Evolutionary conservation across 148 eudicot species (phyloP).

Genomic region (Silene latifolia): DNA sequence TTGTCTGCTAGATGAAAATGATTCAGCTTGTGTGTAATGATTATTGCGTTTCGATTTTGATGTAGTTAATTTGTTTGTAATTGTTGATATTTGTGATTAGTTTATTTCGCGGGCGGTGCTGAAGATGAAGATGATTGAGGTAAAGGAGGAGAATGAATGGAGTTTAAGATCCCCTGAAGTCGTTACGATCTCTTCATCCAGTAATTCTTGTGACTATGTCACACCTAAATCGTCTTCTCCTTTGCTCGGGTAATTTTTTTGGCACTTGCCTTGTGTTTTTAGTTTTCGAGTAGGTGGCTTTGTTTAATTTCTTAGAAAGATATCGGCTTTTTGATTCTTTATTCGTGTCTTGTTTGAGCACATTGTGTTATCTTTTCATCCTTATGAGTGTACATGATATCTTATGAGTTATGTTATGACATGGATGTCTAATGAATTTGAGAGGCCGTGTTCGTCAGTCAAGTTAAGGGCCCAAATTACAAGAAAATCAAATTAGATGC

Average conservation of each 20-base stretch:
- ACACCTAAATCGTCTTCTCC: conserved; percentile 26
- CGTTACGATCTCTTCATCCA: conserved; percentile 14
- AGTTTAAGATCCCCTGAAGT: conserved; percentile 19
- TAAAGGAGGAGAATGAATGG: conserved; percentile 21
- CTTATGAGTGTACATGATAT: no score
- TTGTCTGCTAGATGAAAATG: not conserved
- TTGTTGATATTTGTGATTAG: not conserved
- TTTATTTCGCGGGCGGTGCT: not conserved
- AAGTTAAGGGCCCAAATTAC: no score
- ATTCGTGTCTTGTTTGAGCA: not conserved
- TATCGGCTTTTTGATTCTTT: not conserved
- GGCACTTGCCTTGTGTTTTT: no score
- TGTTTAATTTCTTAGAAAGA: no score
- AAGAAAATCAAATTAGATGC: no score
- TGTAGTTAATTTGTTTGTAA: not conserved
- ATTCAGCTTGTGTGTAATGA: no score
- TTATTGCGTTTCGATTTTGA: not conserved
- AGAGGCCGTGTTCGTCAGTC: no score
- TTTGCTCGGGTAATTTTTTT: conserved; percentile 13
- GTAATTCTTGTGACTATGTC: conserved; percentile 13
- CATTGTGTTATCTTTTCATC: not conserved
- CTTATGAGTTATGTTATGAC: no score
- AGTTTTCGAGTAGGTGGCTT: no score
- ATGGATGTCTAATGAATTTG: no score
- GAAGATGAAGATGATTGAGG: conserved; percentile 15